Conservation (phyloP, 2,329 filamentous ascomycete species). For the Parafenestella ontariensis region DNA sequence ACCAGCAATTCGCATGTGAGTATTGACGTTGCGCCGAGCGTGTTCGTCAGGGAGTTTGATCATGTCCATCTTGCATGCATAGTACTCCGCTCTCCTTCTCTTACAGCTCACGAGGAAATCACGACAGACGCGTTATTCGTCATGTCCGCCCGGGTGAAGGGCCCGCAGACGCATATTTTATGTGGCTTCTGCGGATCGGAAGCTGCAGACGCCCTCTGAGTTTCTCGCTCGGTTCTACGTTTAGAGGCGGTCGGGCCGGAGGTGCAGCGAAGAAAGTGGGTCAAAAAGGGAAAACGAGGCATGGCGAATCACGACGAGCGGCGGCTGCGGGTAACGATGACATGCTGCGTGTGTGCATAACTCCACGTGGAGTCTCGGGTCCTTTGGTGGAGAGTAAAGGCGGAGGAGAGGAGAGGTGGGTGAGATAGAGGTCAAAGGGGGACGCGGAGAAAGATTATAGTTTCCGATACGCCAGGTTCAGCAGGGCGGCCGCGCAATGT, state of each 20-base stretch:
- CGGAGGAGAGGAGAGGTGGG: background rate
- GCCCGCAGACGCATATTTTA: background rate
- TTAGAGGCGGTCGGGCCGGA: constrained; percentile 6
- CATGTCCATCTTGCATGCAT: background rate
- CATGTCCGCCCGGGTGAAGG: background rate
- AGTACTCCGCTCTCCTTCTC: background rate
- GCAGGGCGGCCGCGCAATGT: background rate
- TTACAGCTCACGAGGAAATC: background rate
- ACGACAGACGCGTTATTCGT: background rate
- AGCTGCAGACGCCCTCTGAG: background rate
- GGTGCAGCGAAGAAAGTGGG: constrained; percentile 11
- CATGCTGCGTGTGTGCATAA: background rate
- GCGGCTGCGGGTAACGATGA: background rate
- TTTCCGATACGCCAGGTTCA: background rate
- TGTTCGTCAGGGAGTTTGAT: background rate
- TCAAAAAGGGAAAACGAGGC: constrained; percentile 5
- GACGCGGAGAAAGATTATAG: background rate
- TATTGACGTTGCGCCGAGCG: background rate
- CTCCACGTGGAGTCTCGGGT: constrained; percentile 9
- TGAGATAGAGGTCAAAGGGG: background rate
- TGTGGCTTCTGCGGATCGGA: background rate
- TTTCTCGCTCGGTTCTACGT: constrained; percentile 7
- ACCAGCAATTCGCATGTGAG: background rate
- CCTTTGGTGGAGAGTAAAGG: background rate
- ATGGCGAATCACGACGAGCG: constrained; percentile 4